Evolutionary conservation across 192 early-diverging fungal genomes (phyloP).

Genomic region (Glomus cerebriforme): DNA sequence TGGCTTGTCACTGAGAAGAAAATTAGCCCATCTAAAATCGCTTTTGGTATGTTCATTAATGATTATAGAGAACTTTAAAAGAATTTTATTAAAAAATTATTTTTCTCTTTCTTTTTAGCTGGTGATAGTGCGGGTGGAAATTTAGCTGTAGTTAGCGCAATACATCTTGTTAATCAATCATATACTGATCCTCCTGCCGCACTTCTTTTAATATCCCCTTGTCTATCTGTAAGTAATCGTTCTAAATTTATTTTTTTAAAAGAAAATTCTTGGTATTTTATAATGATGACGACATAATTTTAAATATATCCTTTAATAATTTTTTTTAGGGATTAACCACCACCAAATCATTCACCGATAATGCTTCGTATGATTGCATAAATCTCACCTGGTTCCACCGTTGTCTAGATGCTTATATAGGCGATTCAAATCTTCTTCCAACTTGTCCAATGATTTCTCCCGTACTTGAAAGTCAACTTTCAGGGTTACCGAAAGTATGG

Average conservation of each 20-base stretch:
- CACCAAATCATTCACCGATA: neutral
- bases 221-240: neutral
- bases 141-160: neutral
- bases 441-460: conserved; percentile 8
- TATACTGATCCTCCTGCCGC: neutral
- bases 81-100: neutral
- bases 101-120: conserved; percentile 6
- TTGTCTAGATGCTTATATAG: neutral
- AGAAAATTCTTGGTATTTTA: neutral
- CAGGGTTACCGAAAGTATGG: conserved; percentile 11
- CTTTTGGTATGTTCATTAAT: conserved; percentile 1
- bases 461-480: conserved; percentile 8
- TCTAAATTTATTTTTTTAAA: neutral
- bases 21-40: conserved; percentile 27
- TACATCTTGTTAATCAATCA: neutral
- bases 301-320: neutral
- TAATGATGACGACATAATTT: neutral
- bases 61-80: neutral
- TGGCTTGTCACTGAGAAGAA: conserved; percentile 6
- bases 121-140: conserved; percentile 33
- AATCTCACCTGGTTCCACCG: neutral
- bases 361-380: neutral
- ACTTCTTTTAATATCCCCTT: conserved; percentile 15
- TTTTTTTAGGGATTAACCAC: neutral
- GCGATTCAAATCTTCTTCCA: neutral